Evolutionary conservation across 2,329 filamentous ascomycete species (phyloP).

Genomic region (Nigrospora oryzae): DNA sequence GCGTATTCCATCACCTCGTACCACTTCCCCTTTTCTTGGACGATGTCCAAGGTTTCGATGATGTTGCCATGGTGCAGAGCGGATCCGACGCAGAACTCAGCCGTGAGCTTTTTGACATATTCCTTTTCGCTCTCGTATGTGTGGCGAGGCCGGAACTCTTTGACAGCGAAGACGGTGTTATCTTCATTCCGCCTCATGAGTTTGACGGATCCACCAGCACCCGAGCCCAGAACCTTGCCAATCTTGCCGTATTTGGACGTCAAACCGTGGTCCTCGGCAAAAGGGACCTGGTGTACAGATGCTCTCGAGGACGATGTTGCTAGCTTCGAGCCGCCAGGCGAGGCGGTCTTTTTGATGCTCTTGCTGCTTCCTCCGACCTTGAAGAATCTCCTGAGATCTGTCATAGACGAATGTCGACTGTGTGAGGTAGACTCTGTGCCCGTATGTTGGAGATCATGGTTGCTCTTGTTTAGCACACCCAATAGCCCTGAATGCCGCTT

Average conservation of each 20-base stretch:
- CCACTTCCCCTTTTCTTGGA: conserved; percentile 90
- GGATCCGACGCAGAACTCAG: conserved; percentile 96
- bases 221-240: conserved; percentile 85
- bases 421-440: conserved; percentile 40
- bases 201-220: conserved; percentile 88
- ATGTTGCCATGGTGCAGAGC: conserved; percentile 97
- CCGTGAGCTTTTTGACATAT: conserved; percentile 96
- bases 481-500: conserved; percentile 43
- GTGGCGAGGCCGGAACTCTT: conserved; percentile 89
- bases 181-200: conserved; percentile 92
- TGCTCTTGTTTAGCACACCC: conserved; percentile 24
- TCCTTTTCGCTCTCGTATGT: conserved; percentile 90
- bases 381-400: conserved; percentile 94
- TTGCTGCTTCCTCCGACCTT: conserved; percentile 65
- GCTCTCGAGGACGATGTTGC: conserved; percentile 38
- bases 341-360: conserved; percentile 54
- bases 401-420: conserved; percentile 72
- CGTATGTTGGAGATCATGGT: conserved; percentile 32
- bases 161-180: conserved; percentile 90
- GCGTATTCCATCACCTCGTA: conserved; percentile 99
- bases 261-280: conserved; percentile 87
- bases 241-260: conserved; percentile 92
- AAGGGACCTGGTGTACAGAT: conserved; percentile 62
- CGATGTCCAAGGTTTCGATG: conserved; percentile 94
- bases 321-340: conserved; percentile 46